phyloP scores from a whole-genome alignment of 1,284 basidiomycete species.

The Trametes hirsuta region DNA sequence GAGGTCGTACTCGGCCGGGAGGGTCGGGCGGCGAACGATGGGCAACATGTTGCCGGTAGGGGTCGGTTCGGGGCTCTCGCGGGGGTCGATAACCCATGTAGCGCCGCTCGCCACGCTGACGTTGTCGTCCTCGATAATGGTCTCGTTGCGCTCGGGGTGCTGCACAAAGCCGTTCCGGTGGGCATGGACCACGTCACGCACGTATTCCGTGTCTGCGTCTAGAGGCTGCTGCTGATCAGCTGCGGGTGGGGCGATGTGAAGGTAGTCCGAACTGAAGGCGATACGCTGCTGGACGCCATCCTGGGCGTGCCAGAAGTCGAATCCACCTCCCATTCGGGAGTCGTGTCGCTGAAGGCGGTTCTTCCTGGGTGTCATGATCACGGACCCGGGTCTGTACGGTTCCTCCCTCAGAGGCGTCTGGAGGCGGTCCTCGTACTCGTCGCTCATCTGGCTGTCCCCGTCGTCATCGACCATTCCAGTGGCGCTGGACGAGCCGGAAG shows the following conservation, averaged over 20 bases:
- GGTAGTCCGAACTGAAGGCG: not conserved
- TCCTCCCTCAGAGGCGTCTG: constrained; percentile 7
- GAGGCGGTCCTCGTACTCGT: constrained; percentile 4
- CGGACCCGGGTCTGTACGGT: constrained; percentile 16
- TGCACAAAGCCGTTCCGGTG: not conserved
- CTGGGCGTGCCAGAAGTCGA: constrained; percentile 10
- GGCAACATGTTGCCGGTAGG: constrained; percentile 8
- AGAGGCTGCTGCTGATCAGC: not conserved
- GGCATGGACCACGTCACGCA: not conserved
- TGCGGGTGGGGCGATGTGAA: not conserved
- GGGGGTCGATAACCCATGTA: constrained; percentile 12
- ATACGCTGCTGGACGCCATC: constrained; percentile 6
- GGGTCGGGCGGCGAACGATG: constrained; percentile 12
- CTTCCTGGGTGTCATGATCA: constrained; percentile 15
- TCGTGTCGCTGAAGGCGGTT: constrained; percentile 7
- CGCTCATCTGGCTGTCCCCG: constrained; percentile 19
- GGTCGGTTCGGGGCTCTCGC: constrained; percentile 11
- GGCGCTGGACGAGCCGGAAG: not conserved
- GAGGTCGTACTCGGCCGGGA: constrained; percentile 3
- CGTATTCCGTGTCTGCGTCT: not conserved
- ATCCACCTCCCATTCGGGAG: constrained; percentile 7
- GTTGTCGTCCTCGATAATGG: constrained; percentile 3
- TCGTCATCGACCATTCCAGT: constrained; percentile 5
- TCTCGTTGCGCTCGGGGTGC: not conserved
- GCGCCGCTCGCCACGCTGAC: constrained; percentile 10